Percentiles rank a stretch among this genome's conserved stretches.
These are phyloP conservation scores for Fusarium ambrosium DNA, from an alignment of 2,329 filamentous ascomycete genomes.

Conservation along the genomic window DNA sequence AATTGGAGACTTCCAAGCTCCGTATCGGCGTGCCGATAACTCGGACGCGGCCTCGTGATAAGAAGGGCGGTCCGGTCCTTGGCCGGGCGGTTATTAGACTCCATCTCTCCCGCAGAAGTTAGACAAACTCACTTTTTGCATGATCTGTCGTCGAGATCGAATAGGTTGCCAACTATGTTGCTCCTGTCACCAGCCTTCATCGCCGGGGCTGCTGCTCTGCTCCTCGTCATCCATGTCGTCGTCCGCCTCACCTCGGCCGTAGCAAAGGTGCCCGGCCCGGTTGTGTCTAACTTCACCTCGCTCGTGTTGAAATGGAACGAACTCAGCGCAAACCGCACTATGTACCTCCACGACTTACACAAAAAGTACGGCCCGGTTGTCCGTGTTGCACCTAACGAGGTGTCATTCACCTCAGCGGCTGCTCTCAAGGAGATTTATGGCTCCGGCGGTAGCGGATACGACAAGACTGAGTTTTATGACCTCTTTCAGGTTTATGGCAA, in stretches of 20 bases:
- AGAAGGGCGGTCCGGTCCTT: slow-evolving; percentile 26
- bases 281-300: slow-evolving; percentile 63
- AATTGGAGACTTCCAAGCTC: slow-evolving; percentile 27
- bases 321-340: slow-evolving; percentile 64
- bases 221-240: slow-evolving; percentile 47
- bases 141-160: not conserved
- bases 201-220: slow-evolving; percentile 34
- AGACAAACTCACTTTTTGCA: not conserved
- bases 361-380: slow-evolving; percentile 68
- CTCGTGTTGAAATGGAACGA: slow-evolving; percentile 69
- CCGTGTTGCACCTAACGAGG: slow-evolving; percentile 69
- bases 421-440: slow-evolving; percentile 75
- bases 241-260: slow-evolving; percentile 52
- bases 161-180: slow-evolving; percentile 36
- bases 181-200: slow-evolving; percentile 49
- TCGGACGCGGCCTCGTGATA: slow-evolving; percentile 29
- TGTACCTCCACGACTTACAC: slow-evolving; percentile 70
- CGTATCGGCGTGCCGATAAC: slow-evolving; percentile 17
- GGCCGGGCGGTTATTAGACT: not conserved
- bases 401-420: slow-evolving; percentile 68
- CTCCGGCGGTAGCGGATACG: slow-evolving; percentile 72
- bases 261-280: slow-evolving; percentile 63
- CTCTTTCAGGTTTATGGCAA: slow-evolving; percentile 70
- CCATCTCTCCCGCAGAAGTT: not conserved
- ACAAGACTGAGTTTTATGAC: slow-evolving; percentile 75